Evolutionary conservation across 2,329 filamentous ascomycete species (phyloP), one percentile per base, ranked within the genome.

Genomic region (Dichotomopilus funicola): DNA sequence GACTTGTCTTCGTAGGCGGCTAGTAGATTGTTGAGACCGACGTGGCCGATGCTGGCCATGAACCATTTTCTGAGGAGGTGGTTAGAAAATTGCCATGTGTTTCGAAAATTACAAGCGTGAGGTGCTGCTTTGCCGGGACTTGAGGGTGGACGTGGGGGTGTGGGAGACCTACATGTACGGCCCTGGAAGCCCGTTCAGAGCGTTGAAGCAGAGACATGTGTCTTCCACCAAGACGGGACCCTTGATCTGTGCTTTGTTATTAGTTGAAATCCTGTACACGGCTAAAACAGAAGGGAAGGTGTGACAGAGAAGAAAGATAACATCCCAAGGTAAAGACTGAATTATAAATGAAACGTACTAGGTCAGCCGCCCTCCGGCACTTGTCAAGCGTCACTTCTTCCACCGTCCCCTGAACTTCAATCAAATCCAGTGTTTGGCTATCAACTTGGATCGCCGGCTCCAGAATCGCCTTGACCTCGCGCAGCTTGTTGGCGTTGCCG

Each of bases 141-240:
- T n/a, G n/a, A 19, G 40, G 10, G 33, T 10, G 51, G 37, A 27
- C 42, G 10, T 5, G 47, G 34, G 12, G 34, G 12, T 40, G 19
- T 27, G 19, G 3, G 19, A 27, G 33, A 55, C 82, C 64, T 78
- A 95, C 92, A 99, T 95, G 71, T 99, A 99, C 42, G 92, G 90
- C 1, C 94, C 94, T 1, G 94, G 94, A 35, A 99, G 79, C n/a
- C 91, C 91, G 57, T 88, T 84, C 59, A 96, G 80, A 19, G 92
- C 91, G 67, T 88, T 86, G 70, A 96, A 99, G 75, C 91, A 95
- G 49, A 99, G 78, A 63, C 91, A 91, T 12, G 94, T 99, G 72
- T 99, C 94, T 73, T 99, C 94, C 9, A 96, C 92, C 41, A 99
- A 78, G 7, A 96, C 94, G 3, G 95, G 91, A 0, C 91, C 91